Evolutionary conservation across 2,329 filamentous ascomycete genomes (phyloP), one percentile per base, ranked within the genome.

Genomic region (Nemania diffusa): DNA sequence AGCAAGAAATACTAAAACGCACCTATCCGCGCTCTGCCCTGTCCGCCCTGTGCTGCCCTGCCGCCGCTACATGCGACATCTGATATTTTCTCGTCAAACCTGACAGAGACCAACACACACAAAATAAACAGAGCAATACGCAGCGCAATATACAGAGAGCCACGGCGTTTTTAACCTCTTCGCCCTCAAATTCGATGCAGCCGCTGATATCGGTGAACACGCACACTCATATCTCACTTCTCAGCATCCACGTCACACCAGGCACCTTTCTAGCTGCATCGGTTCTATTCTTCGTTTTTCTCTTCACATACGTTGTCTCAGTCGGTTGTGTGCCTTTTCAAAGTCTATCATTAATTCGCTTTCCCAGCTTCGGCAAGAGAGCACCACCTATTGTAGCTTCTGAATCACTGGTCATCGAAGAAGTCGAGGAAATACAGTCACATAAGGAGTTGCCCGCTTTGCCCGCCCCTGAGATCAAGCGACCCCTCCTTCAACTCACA

Each of bases 181-280:
- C 68, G 71, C 67, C 68, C 65, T 66, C 64, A 57, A 71, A 71
- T 78, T 79, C 79, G 75, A 88, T 88, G 86, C 84, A 84, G 81
- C 86, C 87, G 66, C 81, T 89, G 77, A 79, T 89, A 72, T 86
- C 85, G 60, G 84, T 89, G 71, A 86, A 88, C 79, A 89, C 86
- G 78, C 85, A 88, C 79, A 89, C 86, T 78, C 85, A 88, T 83
- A 82, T 89, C 76, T 86, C 86, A 65, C 82, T 89, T 72, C 76
- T 89, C 76, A 88, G 83, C 78, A 81, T 89, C 74, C 84, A 81
- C 73, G 84, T 89, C 77, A 85, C 86, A 46, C 86, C 87, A 26
- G 85, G 84, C 77, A 86, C 85, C 64, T 88, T 85, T 75, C 79
- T 89, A 72, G 84, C 84, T 67, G 81, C 83, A 29, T 74, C 88